Base-by-base conservation (phyloP, 2,329 filamentous ascomycete species). In the Microdochium paspali region DNA sequence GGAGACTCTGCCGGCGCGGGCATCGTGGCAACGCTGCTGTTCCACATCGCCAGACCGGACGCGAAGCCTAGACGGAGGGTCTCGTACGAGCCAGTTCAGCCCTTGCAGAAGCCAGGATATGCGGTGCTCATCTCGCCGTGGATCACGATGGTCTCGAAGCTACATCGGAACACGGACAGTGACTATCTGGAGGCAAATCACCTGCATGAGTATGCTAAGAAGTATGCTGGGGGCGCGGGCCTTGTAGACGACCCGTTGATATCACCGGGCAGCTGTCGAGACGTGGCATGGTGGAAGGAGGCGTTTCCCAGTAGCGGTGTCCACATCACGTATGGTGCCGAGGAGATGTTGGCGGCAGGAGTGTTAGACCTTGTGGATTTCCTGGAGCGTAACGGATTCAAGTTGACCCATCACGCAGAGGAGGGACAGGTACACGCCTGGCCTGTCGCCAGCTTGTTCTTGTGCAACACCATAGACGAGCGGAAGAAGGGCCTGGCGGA, bases 1-100 rank as follows among this genome's bases (percentile, higher is more conserved):
- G 88, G 88, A 5, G 88, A 94, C 62, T 91, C 87, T 1, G 88
- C 88, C 1, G 88, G 88, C 4, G 88, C 77, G 15, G 84, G 84
- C 1, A 67, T 94, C 40, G 76, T 85, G 10, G 72, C 94, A 24
- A 86, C 82, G 58, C 71, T 93, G 45, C 67, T 94, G 46, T 76
- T 90, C 1, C 77, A 83, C 54, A 68, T 90, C 20, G 80, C 79
- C 10, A 20, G 35, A 18, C 35, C 35, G 15, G 35, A 21, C 35
- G 35, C 35, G 18, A 40, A 21, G 18, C 35, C 35, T 7, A 20
- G 35, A 20, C 35, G 18, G n/a, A n/a, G n/a, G 35, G 35, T 18
- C 15, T 21, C 35, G 15, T 69, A 58, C 59, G 67, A 58, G 65
- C 68, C 55, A 59, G 50, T 50, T 20, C 56, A 59, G 47, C 46